phyloP scores from a whole-genome alignment of 305 asterid genomes.

The Euphrasia arctica region DNA sequence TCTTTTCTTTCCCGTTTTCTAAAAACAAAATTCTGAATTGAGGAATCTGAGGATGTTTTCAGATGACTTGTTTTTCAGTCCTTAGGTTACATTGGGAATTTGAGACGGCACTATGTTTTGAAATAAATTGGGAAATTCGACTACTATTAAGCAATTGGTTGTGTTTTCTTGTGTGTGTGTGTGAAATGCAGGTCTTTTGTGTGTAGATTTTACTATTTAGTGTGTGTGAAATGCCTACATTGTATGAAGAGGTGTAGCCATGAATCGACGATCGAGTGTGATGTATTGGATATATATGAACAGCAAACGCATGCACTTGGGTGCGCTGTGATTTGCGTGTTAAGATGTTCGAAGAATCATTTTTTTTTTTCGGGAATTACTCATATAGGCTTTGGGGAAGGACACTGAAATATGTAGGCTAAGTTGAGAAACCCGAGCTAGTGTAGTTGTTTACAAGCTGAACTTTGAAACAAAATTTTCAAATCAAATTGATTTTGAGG shows the following conservation, averaged over 20 bases:
- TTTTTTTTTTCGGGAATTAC: no score
- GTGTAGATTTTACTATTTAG: background rate
- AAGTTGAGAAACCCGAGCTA: background rate
- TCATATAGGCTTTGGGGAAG: no score
- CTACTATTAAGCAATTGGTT: constrained; percentile 2
- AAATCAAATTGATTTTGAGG: background rate
- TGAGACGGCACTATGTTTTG: constrained; percentile 1
- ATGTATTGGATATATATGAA: background rate
- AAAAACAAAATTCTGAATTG: background rate
- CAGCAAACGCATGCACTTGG: no score
- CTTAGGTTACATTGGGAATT: background rate
- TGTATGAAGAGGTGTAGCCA: background rate
- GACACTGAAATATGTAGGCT: no score
- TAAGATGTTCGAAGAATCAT: no score
- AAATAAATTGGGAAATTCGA: constrained; percentile 27
- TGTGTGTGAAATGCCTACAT: background rate
- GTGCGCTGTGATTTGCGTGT: no score
- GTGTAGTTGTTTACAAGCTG: background rate
- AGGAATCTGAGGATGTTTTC: constrained; percentile 12
- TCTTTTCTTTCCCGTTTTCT: background rate
- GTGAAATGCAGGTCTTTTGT: background rate
- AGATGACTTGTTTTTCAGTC: background rate
- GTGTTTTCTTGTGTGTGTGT: constrained; percentile 1
- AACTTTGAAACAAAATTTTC: background rate
- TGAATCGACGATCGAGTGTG: background rate